phyloP scores from a whole-genome alignment of 352 stramenopile genomes.

The Globisporangium spiculum region DNA sequence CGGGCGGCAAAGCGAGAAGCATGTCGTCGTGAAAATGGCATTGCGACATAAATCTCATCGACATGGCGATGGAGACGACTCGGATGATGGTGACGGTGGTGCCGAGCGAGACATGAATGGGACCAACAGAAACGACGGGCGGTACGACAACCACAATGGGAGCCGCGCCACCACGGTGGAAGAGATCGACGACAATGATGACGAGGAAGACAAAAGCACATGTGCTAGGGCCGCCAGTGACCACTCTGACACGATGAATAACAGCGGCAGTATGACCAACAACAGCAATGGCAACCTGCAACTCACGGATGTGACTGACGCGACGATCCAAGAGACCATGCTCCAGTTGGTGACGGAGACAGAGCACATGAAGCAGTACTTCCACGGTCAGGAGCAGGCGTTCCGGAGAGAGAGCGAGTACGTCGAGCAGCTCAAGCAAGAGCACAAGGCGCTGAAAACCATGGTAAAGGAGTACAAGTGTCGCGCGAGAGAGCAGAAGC shows the following conservation, averaged over 20 bases:
- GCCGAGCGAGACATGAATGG: slow-evolving; percentile 2
- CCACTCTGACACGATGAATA: background rate
- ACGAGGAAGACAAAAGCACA: background rate
- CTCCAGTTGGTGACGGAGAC: slow-evolving; percentile 23
- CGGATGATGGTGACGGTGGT: background rate
- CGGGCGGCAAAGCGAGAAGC: slow-evolving; percentile 12
- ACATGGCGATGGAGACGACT: background rate
- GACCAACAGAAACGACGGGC: slow-evolving; percentile 2
- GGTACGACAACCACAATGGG: background rate
- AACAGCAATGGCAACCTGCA: background rate
- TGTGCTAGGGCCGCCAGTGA: background rate
- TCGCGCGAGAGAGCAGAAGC: slow-evolving; percentile 30
- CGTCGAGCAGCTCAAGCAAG: slow-evolving; percentile 28
- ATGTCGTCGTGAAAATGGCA: slow-evolving; percentile 16
- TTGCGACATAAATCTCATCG: slow-evolving; percentile 2
- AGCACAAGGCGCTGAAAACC: slow-evolving; percentile 37
- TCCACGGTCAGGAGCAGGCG: slow-evolving; percentile 33
- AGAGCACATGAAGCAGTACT: slow-evolving; percentile 34
- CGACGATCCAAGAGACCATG: slow-evolving; percentile 29
- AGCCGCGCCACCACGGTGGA: slow-evolving; percentile 7
- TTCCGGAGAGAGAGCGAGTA: slow-evolving; percentile 27
- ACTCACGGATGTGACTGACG: slow-evolving; percentile 17
- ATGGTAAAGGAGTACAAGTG: slow-evolving; percentile 38
- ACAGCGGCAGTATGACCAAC: background rate
- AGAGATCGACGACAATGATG: slow-evolving; percentile 18